Percentiles rank a stretch among this genome's conserved stretches.
These are phyloP conservation scores for Lodderomyces margitis DNA, from an alignment of 1,139 yeast species.

Conservation along the genomic window DNA sequence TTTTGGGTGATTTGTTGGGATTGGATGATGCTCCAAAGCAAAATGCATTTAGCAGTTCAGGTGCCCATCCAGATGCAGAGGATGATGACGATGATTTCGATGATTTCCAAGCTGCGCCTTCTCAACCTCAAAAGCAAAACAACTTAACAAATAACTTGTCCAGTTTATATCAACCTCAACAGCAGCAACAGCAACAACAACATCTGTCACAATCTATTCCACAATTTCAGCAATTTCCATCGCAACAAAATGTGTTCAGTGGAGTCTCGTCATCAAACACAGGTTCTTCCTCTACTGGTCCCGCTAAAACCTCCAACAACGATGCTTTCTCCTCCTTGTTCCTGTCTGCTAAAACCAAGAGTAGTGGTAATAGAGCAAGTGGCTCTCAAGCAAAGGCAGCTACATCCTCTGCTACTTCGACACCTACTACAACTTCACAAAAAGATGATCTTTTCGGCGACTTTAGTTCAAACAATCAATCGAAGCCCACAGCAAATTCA, in stretches of 20 bases:
- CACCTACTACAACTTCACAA: slow-evolving; percentile 6
- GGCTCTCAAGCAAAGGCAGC: slow-evolving; percentile 12
- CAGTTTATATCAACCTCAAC: slow-evolving; percentile 31
- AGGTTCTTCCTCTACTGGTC: slow-evolving; percentile 19
- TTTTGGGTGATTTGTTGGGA: slow-evolving; percentile 55
- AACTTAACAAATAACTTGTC: slow-evolving; percentile 37
- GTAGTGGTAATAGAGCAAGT: slow-evolving; percentile 17
- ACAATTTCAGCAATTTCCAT: slow-evolving; percentile 17
- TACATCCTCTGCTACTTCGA: background rate
- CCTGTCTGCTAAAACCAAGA: slow-evolving; percentile 60
- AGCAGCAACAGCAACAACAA: slow-evolving; percentile 16
- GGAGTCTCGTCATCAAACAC: slow-evolving; percentile 5
- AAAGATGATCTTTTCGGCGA: slow-evolving; percentile 25
- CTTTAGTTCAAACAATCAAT: slow-evolving; percentile 16
- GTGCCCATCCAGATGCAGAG: slow-evolving; percentile 20
- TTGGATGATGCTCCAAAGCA: slow-evolving; percentile 35
- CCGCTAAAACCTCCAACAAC: slow-evolving; percentile 38
- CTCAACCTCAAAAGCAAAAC: slow-evolving; percentile 31
- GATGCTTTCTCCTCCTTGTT: slow-evolving; percentile 87
- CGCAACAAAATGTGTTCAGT: slow-evolving; percentile 8
- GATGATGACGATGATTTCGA: slow-evolving; percentile 90
- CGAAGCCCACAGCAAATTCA: slow-evolving; percentile 9
- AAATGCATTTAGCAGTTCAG: background rate
- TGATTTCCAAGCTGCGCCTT: slow-evolving; percentile 84
- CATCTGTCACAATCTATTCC: slow-evolving; percentile 17